Evolutionary conservation across 805 yeast species (phyloP), one percentile per base, ranked within the genome.

Genomic region (Barnettozyma botsteinii): DNA sequence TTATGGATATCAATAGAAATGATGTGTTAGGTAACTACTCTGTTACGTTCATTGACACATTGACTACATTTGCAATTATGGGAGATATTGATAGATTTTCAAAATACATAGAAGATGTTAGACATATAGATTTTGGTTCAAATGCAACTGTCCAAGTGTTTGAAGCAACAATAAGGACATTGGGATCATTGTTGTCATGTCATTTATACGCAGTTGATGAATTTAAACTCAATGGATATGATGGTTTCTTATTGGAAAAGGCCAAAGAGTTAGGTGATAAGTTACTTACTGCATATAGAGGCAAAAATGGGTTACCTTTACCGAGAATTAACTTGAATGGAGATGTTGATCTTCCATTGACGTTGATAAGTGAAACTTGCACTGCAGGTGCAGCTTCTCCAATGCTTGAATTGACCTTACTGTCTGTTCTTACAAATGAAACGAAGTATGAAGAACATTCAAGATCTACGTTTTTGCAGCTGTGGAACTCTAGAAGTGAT

Each of bases 311-410:
- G 0, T 67, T 88, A 7, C 96, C 96, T 0, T 67, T 72, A n/a
- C 87, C 98, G 0, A 64, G 97, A 45, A 75, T 86, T 8, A 86
- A 89, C 55, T 57, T 89, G 19, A 50, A 64, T 18, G 91, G 89
- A 0, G 64, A 75, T 1, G 39, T 60, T 26, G 38, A 63, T 1
- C 47, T 79, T 0, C 77, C 83, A 0, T 44, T 59, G 7, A 52
- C 56, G 1, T 45, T 75, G 5, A 70, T 74, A 37, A 48, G 65
- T 11, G 94, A 85, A 45, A 88, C 88, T 7, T 88, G 96, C 56
- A 75, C 88, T 0, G 83, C 96, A 0, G 97, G 96, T 3, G 91
- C 89, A 14, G 82, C 88, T 0, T 78, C 89, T 1, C 85, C 95
- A 3, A 70, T 87, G 45, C 65, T 89, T 28, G 98, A 89, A 60